phyloP scores from a whole-genome alignment of 306 rosid species.

The Inga oerstediana region DNA sequence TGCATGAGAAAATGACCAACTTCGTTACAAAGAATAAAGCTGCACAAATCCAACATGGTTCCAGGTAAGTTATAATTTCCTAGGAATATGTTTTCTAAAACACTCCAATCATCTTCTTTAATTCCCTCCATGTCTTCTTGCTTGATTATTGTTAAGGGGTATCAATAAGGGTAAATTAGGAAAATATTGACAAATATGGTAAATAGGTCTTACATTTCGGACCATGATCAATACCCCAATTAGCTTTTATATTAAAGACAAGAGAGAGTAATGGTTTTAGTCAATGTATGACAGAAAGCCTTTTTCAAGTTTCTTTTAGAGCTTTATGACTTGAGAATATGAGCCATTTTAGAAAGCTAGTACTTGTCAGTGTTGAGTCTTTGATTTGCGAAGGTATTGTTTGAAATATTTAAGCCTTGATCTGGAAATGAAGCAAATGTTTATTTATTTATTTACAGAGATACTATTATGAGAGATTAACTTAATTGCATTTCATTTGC shows the following conservation, averaged over 20 bases:
- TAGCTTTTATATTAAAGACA: no score
- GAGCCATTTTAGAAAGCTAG: constrained; percentile 1
- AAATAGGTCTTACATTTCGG: no score
- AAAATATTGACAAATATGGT: no score
- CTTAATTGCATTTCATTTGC: constrained; percentile 36
- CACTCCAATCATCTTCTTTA: no score
- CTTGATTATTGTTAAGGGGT: no score
- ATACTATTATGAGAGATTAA: constrained; percentile 27
- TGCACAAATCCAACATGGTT: constrained; percentile 90
- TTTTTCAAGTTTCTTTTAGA: constrained; percentile 11
- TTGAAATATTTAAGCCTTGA: constrained; percentile 17
- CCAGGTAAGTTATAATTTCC: constrained; percentile 58
- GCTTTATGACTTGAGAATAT: constrained; percentile 18
- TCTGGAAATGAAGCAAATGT: constrained; percentile 22
- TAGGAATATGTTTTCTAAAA: neutral
- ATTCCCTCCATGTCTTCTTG: no score
- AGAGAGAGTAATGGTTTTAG: neutral
- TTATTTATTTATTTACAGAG: constrained; percentile 20
- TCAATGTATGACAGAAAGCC: constrained; percentile 7
- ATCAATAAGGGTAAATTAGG: no score
- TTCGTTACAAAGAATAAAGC: constrained; percentile 88
- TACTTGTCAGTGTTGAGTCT: constrained; percentile 3
- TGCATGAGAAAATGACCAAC: constrained; percentile 92
- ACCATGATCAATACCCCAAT: no score
- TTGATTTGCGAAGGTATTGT: constrained; percentile 20